Conservation (phyloP, 208 protist species). For the Acanthamoeba sp. region DNA sequence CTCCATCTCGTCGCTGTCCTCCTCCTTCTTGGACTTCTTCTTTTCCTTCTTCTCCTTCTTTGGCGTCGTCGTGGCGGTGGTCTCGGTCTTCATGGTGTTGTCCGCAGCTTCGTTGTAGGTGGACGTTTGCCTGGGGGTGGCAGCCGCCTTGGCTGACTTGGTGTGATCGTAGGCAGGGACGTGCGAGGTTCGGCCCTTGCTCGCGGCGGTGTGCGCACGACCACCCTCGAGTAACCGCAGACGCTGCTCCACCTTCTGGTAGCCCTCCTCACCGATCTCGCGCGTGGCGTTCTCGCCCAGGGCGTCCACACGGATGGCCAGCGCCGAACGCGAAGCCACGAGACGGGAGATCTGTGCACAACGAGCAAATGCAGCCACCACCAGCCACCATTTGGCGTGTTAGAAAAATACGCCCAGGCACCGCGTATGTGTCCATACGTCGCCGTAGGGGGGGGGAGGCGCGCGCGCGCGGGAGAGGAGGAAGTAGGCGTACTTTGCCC, state of each 20-base stretch:
- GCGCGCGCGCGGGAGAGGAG: too few relatives aligned
- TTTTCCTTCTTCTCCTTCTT: constrained; percentile 98
- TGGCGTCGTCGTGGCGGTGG: constrained; percentile 75
- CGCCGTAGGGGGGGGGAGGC: neutral
- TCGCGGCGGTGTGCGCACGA: neutral
- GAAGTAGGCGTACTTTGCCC: constrained; percentile 84
- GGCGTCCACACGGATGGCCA: constrained; percentile 98
- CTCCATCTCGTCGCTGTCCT: neutral
- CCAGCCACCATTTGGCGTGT: too few relatives aligned
- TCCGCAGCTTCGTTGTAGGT: constrained; percentile 3
- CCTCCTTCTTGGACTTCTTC: constrained; percentile 53
- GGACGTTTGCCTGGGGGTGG: neutral
- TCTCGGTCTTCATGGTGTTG: constrained; percentile 35
- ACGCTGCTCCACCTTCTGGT: constrained; percentile 76
- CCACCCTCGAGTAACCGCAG: constrained; percentile 32
- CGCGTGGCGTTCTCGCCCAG: constrained; percentile 86
- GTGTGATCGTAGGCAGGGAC: constrained; percentile 16
- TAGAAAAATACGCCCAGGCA: too few relatives aligned
- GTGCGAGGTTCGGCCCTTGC: constrained; percentile 7
- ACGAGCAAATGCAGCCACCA: too few relatives aligned
- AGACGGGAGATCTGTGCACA: constrained; percentile 98
- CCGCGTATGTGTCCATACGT: too few relatives aligned
- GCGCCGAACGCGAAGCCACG: constrained; percentile 98
- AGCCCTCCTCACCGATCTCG: constrained; percentile 83
- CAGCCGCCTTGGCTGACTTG: neutral